These are phyloP conservation scores for Agrocybe pediades DNA, from an alignment of 768 basidiomycete genomes.

Conservation along the genomic window DNA sequence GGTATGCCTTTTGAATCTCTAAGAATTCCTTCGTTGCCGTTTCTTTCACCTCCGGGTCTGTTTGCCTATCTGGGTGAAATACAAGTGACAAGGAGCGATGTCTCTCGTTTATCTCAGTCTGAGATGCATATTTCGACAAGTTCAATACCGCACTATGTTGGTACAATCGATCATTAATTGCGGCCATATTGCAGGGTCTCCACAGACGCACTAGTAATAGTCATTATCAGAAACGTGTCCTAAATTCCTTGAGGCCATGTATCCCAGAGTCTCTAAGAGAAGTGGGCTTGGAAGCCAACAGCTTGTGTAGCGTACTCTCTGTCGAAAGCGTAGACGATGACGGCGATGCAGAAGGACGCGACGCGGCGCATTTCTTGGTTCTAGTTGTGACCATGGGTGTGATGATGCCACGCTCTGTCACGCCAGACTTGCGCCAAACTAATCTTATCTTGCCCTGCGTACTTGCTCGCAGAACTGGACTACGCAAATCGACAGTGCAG, in stretches of 20 bases:
- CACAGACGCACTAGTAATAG: slow-evolving; percentile 1
- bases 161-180: not conserved
- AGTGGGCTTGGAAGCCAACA: no score
- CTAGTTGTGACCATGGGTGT: no score
- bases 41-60: slow-evolving; percentile 51
- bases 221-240: not conserved
- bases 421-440: no score
- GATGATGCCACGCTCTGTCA: no score
- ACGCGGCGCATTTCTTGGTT: no score
- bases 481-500: no score
- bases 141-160: slow-evolving; percentile 67
- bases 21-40: slow-evolving; percentile 70
- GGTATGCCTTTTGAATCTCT: slow-evolving; percentile 81
- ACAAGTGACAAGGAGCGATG: slow-evolving; percentile 72
- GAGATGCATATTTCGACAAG: slow-evolving; percentile 61
- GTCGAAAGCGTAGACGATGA: no score
- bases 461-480: no score
- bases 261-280: not conserved
- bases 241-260: not conserved
- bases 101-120: slow-evolving; percentile 72
- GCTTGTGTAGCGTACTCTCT: no score
- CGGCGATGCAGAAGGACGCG: no score
- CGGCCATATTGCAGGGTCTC: not conserved
- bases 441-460: no score
- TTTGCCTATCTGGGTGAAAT: slow-evolving; percentile 87